Evolutionary conservation across 2,329 filamentous ascomycete genomes (phyloP), one percentile per base, ranked within the genome.

Genomic region (Aspergillus ochraceus): DNA sequence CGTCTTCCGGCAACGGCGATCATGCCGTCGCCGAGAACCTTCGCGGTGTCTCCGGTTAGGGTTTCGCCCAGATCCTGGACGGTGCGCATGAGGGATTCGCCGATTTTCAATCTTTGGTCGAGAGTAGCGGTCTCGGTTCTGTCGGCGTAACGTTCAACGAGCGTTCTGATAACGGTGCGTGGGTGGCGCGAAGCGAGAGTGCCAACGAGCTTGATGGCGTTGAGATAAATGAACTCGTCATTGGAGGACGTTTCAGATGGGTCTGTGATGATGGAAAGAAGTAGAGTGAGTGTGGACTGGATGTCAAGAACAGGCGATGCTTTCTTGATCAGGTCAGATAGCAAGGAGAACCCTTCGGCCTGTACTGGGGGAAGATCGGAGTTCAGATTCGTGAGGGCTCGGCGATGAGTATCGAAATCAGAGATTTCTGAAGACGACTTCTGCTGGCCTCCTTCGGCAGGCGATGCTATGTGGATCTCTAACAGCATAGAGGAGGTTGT

Each of bases 141-240:
- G 60, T 80, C 77, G 19, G 71, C 67, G 52, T 79, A 80, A 47
- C 69, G 71, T 6, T 79, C 74, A 2, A 76, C 71, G 2, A 80
- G 69, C 1, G 72, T 74, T 60, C 75, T 77, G 12, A 79, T 53
- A 2, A 77, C 75, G 4, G 77, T 79, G 46, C 70, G 73, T 12
- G 77, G 77, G 60, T 79, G 77, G 26, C 70, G 70, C 4, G 77
- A 76, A 14, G 77, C 76, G 11, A 80, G 59, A 10, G 68, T 71
- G 9, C 76, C 76, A 22, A 79, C 73, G 6, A 76, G 63, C 49
- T 77, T 79, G 55, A 79, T 77, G 24, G 76, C 77, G 49, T 77
- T 77, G 5, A 79, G 66, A 54, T 80, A 79, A 52, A 79, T 72
- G 57, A 77, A 80, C 62, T 79, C 77, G 50, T 80, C 77, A 19